Evolutionary conservation across 2,329 filamentous ascomycete species (phyloP), one percentile per base, ranked within the genome.

Genomic region (Stromatinia cepivora): DNA sequence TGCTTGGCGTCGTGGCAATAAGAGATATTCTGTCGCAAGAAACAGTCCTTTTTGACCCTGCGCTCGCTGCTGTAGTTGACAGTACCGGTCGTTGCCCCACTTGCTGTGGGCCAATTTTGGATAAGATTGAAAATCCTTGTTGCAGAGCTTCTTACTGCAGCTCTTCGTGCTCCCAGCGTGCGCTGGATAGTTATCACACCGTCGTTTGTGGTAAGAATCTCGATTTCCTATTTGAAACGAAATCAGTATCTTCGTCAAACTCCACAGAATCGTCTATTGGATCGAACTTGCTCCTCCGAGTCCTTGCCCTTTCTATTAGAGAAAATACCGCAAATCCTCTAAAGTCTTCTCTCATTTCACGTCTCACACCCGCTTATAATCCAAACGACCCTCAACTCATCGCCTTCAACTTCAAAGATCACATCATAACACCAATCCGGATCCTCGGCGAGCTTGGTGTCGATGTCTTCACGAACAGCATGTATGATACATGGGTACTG

Each of bases 401-500:
- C 52, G 75, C 76, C 48, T 79, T 78, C 69, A 77, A 75, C 10
- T 74, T 78, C 39, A 52, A 36, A 22, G 76, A 77, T 59, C 74
- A 77, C n/a, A 72, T 79, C 50, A 61, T 70, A 4, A 71, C 66
- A 4, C 78, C 77, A 0, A 72, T 78, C n/a, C 69, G 58, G 1
- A 77, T 78, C 39, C 76, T 79, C 9, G 64, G 73, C 25, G 74
- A 75, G 10, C 72, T 79, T 45, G 74, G 72, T 31, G 68, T 79
- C 66, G 73, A 79, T 42, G 70, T 77, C 13, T 77, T 76, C 66
- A 70, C 74, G 20, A 72, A 76, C 42, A 59, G 69, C 1, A 57
- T 73, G 31, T 78, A 78, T 59, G 76, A 78, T 53, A 77, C 76
- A 4, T 77, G 75, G 72, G 72, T 77, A 28, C 31, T 79, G 20